Evolutionary conservation across 2,329 filamentous ascomycete genomes (phyloP).

Genomic region (Monosporascus sp.): DNA sequence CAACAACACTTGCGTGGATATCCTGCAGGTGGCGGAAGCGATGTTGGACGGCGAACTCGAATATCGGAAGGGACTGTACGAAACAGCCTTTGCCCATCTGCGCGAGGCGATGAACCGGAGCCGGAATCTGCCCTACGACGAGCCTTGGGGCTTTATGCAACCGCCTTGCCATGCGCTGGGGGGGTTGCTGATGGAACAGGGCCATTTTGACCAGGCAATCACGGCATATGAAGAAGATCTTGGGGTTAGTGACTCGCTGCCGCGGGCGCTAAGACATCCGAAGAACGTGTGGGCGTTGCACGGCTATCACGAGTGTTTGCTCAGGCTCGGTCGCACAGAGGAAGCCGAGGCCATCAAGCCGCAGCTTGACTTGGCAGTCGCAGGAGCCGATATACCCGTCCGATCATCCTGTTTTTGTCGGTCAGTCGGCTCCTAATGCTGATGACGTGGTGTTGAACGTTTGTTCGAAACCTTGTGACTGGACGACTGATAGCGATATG

Average conservation of each 20-base stretch:
- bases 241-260: slow-evolving; percentile 53
- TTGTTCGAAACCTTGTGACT: neutral
- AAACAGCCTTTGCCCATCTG: slow-evolving; percentile 54
- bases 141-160: slow-evolving; percentile 79
- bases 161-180: slow-evolving; percentile 66
- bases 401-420: slow-evolving; percentile 33
- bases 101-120: slow-evolving; percentile 53
- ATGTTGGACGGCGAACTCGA: slow-evolving; percentile 72
- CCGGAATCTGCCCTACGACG: slow-evolving; percentile 61
- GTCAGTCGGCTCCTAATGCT: neutral
- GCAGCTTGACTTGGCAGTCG: slow-evolving; percentile 18
- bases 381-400: slow-evolving; percentile 24
- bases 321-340: slow-evolving; percentile 41
- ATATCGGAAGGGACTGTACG: slow-evolving; percentile 57
- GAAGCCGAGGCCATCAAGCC: slow-evolving; percentile 29
- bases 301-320: slow-evolving; percentile 65
- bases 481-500: too few relatives aligned
- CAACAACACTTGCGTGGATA: slow-evolving; percentile 60
- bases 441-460: neutral
- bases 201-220: slow-evolving; percentile 48
- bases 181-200: slow-evolving; percentile 63
- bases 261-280: slow-evolving; percentile 60
- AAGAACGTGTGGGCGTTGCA: slow-evolving; percentile 73
- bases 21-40: slow-evolving; percentile 55
- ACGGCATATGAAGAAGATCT: slow-evolving; percentile 56